Conservation (phyloP, 768 basidiomycete species). For the Lentinula guzmanii region DNA sequence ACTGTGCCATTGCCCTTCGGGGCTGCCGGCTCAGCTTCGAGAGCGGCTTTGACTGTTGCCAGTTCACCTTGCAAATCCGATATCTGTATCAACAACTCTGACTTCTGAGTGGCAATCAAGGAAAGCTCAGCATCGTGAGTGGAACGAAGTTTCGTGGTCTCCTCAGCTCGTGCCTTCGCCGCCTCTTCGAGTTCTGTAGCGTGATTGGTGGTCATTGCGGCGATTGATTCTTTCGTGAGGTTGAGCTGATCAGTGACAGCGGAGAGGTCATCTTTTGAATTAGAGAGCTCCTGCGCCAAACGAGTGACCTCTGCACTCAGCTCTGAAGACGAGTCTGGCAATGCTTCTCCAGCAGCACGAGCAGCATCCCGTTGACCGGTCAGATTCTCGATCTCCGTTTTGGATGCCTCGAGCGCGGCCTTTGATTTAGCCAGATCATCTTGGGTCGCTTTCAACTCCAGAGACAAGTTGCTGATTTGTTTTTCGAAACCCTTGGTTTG, state of each 20-base stretch:
- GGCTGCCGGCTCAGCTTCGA: slow-evolving; percentile 40
- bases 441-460: slow-evolving; percentile 80
- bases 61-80: slow-evolving; percentile 79
- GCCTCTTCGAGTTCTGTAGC: slow-evolving; percentile 69
- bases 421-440: slow-evolving; percentile 81
- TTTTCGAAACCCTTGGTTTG: slow-evolving; percentile 56
- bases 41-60: slow-evolving; percentile 52
- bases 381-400: slow-evolving; percentile 49
- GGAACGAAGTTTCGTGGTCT: slow-evolving; percentile 55
- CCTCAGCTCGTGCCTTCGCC: slow-evolving; percentile 63
- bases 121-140: slow-evolving; percentile 58
- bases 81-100: slow-evolving; percentile 52
- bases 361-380: slow-evolving; percentile 63
- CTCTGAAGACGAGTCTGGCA: slow-evolving; percentile 14
- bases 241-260: slow-evolving; percentile 61
- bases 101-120: slow-evolving; percentile 52
- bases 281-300: slow-evolving; percentile 52
- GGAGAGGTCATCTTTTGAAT: slow-evolving; percentile 63
- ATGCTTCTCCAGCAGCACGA: slow-evolving; percentile 35
- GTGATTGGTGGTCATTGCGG: slow-evolving; percentile 67
- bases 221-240: slow-evolving; percentile 65
- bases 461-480: slow-evolving; percentile 49
- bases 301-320: slow-evolving; percentile 44
- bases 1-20: slow-evolving; percentile 52
- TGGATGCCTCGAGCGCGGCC: slow-evolving; percentile 42